Evolutionary conservation across 495 filamentous ascomycete genomes (phyloP).

Genomic region (Penicillium egyptiacum): DNA sequence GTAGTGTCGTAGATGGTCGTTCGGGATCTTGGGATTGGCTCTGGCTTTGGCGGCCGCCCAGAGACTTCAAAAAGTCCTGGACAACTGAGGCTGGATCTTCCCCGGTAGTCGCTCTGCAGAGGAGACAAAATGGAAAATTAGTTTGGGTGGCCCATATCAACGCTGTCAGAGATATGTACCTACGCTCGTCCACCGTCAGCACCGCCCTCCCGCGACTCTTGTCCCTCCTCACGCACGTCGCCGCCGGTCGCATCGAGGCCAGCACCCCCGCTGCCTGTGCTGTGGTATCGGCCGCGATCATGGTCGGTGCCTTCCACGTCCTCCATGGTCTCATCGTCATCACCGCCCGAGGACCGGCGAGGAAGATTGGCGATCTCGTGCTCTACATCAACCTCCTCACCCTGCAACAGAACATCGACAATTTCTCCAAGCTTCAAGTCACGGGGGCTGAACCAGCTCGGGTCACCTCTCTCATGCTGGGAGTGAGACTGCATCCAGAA

Average conservation of each 20-base stretch:
- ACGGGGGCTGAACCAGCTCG: slow-evolving; percentile 74
- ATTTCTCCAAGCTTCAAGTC: slow-evolving; percentile 81
- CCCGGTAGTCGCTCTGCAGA: slow-evolving; percentile 38
- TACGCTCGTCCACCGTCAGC: slow-evolving; percentile 98
- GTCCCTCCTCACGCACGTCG: slow-evolving; percentile 86
- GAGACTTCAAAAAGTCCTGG: slow-evolving; percentile 83
- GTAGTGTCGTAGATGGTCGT: slow-evolving; percentile 77
- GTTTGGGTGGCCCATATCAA: slow-evolving; percentile 5
- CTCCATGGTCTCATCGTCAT: slow-evolving; percentile 75
- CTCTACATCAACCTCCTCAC: slow-evolving; percentile 84
- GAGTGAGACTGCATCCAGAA: slow-evolving; percentile 95
- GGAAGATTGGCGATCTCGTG: slow-evolving; percentile 67
- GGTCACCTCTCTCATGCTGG: slow-evolving; percentile 71
- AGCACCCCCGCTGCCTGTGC: slow-evolving; percentile 70
- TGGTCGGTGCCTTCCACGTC: slow-evolving; percentile 68
- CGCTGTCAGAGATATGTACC: slow-evolving; percentile 63
- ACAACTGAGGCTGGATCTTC: slow-evolving; percentile 66
- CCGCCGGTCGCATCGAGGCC: slow-evolving; percentile 84
- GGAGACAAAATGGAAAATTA: slow-evolving; percentile 4
- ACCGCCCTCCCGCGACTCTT: slow-evolving; percentile 83
- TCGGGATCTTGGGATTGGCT: slow-evolving; percentile 52
- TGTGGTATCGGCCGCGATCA: slow-evolving; percentile 55
- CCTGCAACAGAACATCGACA: slow-evolving; percentile 79
- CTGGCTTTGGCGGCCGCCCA: slow-evolving; percentile 58
- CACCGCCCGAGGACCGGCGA: slow-evolving; percentile 46